Conservation (phyloP, 2,329 filamentous ascomycete species). For the Fusarium tupiense region DNA sequence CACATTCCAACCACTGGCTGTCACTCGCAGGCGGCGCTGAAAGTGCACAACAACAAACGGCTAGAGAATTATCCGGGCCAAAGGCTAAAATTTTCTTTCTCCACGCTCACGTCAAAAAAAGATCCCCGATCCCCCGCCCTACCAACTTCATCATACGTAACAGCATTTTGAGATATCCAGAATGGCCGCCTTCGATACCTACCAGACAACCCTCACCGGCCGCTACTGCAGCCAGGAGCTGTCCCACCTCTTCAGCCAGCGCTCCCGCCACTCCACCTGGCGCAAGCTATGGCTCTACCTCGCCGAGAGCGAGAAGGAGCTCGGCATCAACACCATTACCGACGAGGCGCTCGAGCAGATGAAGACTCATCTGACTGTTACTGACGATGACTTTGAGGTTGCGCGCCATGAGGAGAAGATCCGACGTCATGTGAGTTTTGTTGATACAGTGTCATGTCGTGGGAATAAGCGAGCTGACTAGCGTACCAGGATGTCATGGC, state of each 20-base stretch:
- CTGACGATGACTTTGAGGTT: conserved; percentile 30
- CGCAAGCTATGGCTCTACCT: conserved; percentile 30
- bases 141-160: too few species aligned
- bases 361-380: conserved; percentile 12
- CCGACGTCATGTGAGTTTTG: conserved; percentile 15
- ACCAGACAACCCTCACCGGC: conserved; percentile 13
- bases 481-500: conserved; percentile 15
- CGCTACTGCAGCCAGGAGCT: conserved; percentile 23
- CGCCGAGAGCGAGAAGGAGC: conserved; percentile 29
- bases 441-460: background rate
- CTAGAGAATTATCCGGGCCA: background rate
- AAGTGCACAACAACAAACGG: background rate
- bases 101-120: background rate
- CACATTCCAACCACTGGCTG: background rate
- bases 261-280: conserved; percentile 29
- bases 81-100: background rate
- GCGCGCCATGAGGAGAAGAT: conserved; percentile 31
- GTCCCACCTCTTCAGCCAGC: conserved; percentile 21
- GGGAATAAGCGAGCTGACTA: background rate
- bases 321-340: conserved; percentile 28
- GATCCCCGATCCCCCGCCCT: background rate
- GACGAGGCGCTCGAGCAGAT: conserved; percentile 33
- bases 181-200: conserved; percentile 16
- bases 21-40: background rate
- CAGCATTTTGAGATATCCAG: too few species aligned